Evolutionary conservation across 257 asterid species (phyloP).

Genomic region (Nicotiana benthamiana): DNA sequence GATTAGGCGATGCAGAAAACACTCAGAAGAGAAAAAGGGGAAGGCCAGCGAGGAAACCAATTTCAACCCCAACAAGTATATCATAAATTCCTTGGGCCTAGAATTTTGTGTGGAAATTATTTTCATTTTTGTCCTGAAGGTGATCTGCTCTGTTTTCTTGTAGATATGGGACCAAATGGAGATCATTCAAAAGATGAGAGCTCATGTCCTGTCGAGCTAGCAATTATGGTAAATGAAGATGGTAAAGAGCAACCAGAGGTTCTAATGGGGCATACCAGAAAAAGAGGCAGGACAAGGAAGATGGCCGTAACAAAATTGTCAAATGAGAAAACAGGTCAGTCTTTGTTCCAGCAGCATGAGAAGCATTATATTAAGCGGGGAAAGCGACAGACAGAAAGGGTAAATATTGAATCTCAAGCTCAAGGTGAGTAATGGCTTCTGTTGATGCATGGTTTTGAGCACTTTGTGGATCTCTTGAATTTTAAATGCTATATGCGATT

Average conservation of each 20-base stretch:
- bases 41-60: slow-evolving; percentile 34
- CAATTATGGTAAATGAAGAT: slow-evolving; percentile 2
- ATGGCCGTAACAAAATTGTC: slow-evolving; percentile 8
- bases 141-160: slow-evolving; percentile 1
- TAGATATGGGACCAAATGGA: slow-evolving; percentile 6
- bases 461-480: neutral
- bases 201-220: slow-evolving; percentile 11
- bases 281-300: slow-evolving; percentile 12
- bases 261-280: slow-evolving; percentile 17
- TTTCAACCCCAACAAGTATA: slow-evolving; percentile 31
- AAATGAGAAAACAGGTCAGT: slow-evolving; percentile 24
- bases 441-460: neutral
- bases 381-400: slow-evolving; percentile 18
- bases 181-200: slow-evolving; percentile 18
- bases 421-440: slow-evolving; percentile 24
- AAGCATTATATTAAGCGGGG: slow-evolving; percentile 33
- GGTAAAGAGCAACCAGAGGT: slow-evolving; percentile 14
- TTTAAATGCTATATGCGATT: neutral
- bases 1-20: slow-evolving; percentile 18
- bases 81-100: neutral
- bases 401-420: slow-evolving; percentile 24
- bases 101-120: neutral
- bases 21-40: slow-evolving; percentile 39
- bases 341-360: slow-evolving; percentile 23
- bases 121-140: slow-evolving; percentile 16